These are phyloP conservation scores for Zymoseptoria brevis DNA, from an alignment of 2,329 filamentous ascomycete species.

Conservation along the genomic window DNA sequence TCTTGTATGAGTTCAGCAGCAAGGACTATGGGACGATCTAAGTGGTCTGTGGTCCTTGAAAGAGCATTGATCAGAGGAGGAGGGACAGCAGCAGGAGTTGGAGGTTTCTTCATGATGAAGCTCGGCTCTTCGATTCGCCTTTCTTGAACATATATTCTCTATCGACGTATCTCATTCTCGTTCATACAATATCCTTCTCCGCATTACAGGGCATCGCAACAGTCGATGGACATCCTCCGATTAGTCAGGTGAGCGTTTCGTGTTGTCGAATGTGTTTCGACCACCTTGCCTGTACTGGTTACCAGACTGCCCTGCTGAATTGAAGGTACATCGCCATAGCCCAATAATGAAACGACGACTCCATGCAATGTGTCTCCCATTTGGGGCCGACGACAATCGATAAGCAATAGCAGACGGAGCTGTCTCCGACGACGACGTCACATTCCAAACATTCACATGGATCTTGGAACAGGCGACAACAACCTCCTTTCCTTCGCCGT, in stretches of 20 bases:
- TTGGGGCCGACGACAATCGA: no score
- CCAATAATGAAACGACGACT: no score
- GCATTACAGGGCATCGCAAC: no score
- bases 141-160: not conserved
- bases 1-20: slow-evolving; percentile 1
- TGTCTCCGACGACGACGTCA: not conserved
- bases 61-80: not conserved
- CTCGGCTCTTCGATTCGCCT: not conserved
- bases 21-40: slow-evolving; percentile 6
- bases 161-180: not conserved
- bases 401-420: not conserved
- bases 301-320: no score
- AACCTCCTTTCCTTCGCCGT: not conserved
- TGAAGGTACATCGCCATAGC: no score
- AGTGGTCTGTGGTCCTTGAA: not conserved
- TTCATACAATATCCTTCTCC: no score
- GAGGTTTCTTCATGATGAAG: not conserved
- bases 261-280: no score
- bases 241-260: no score
- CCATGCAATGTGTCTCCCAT: no score
- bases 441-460: not conserved
- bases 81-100: not conserved
- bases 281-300: no score
- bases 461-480: not conserved
- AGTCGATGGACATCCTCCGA: no score